Base-by-base conservation (phyloP, 352 stramenopile species). In the Pythium diclinum region DNA sequence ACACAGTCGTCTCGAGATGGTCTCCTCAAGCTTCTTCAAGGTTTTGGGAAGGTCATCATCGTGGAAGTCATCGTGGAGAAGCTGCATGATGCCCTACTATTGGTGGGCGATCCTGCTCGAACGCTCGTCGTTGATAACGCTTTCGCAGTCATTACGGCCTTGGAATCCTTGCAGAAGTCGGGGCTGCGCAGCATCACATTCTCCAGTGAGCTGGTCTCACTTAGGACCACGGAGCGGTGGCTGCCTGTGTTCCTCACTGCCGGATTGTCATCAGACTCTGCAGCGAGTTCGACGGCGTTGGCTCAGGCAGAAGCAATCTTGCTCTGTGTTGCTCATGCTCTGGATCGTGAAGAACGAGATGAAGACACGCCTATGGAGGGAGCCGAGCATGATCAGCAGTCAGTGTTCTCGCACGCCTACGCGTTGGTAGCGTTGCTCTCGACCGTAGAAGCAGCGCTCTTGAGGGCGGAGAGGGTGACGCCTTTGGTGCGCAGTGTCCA, bases 11-110 rank as follows among this genome's bases (percentile, higher is more conserved):
- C 19, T 19, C 57, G 32, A 17, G 55, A 67, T 10, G 67, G 49
- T 6, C 25, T 73, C 3, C 13, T 69, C 17, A 73, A 73, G 30
- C 52, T 73, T 8, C 0, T 67, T 10, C 38, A 61, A 13, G 49
- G 42, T 5, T 68, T 66, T 36, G 28, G 10, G 11, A 38, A 19
- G 14, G 65, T 30, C 36, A 11, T 73, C 3, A 30, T 73, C 36
- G 28, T 48, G 3, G 59, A 67, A 32, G 53, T 73, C 14, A n/a
- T 73, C 8, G 32, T 42, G 14, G 40, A 48, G 0, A 61, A 58
- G 25, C 40, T 73, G 7, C 56, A 40, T 4, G 17, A 48, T 1
- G 56, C 65, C 8, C 34, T 72, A 6, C 16, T 67, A 13, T 54
- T 60, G 19, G 57, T 62, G 6, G 30, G 48, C 10, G 63, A 69